Base-by-base conservation (phyloP, 495 filamentous ascomycete genomes). In the Podospora pseudoanserina region DNA sequence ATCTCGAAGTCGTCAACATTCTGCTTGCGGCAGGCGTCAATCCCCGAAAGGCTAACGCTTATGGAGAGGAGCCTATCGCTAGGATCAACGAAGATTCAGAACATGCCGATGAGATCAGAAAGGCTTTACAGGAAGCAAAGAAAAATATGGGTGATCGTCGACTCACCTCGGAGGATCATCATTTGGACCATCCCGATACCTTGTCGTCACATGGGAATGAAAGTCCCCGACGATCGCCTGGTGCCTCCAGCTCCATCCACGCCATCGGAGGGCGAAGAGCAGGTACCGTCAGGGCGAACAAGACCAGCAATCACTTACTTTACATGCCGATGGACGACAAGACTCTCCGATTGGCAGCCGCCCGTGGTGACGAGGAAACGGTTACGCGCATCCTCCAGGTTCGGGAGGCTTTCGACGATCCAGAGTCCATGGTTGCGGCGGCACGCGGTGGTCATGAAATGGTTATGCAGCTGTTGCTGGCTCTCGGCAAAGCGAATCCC, bases 391-490 rank as follows among this genome's bases (percentile, higher is more conserved):
- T 97, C 64, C 79, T 97, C 56, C 91, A 92, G 74, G 90, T 93
- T 56, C 88, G 90, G 69, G 91, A 85, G 30, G 76, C 75, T 26
- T 83, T 82, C 60, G 81, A 92, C 20, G 93, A 97, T 76, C 87
- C 91, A 4, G 92, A 92, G 60, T 91, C 92, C 57, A 86, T 97
- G 72, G 90, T 96, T 62, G 92, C 91, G 64, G 96, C 95, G 7
- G 93, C 94, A n/a, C 89, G 90, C 73, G 95, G 93, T 58, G 94
- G 94, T 2, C 94, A 99, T 73, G 88, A 91, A 67, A 88, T 92
- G 44, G 91, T 96, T 16, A 84, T 98, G 58, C 91, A 91, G 73
- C 83, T 97, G 54, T 82, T 98, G 63, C 81, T 98, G 66, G 96
- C 92, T 6, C 85, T 96, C 72, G 91, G 92, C 2, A 82, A 84